Base-by-base conservation (phyloP, 805 yeast genomes). In the Lipomyces anomalus region DNA sequence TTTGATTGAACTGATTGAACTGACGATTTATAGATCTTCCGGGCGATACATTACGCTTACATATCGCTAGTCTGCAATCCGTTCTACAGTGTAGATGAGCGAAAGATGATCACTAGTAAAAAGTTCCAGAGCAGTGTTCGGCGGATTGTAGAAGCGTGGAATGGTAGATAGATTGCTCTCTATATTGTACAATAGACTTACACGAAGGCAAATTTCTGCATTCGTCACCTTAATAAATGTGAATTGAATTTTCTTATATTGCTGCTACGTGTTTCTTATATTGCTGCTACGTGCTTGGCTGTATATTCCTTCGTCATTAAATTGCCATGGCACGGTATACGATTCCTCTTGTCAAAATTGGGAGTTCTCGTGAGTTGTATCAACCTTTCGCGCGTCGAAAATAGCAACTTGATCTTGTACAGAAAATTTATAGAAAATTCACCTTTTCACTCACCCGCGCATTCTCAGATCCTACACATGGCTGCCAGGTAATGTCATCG, bases 61-160 rank as follows among this genome's bases (percentile, higher is more conserved):
- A 57, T 82, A 43, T 64, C 72, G 30, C 60, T 77, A 16, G 68
- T 79, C 1, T 76, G 84, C 53, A 82, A 82, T 57, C 88, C 89
- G 17, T 82, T 82, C 61, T 70, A 71, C 60, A 43, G 64, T 42
- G 43, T 60, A 20, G 66, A 62, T 34, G 67, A 58, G 32, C 59
- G 58, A 22, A 38, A 40, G 22, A 51, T 46, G 7, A 50, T 51
- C 32, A 32, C 22, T 11, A 47, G 53, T 23, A 22, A 40, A 9
- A 50, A 50, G 23, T 50, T 50, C 35, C 52, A 50, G 26, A n/a
- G 30, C 40, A 47, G 34, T 24, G 22, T 50, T 3, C 41, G 46
- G 16, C 46, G 55, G 9, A 48, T 50, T 3, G 48, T 50, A 21
- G 53, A 50, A 18, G 55, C 55, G 13, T 50, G 55, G 55, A 50